phyloP scores from a whole-genome alignment of 2,329 filamentous ascomycete species.

The Aureobasidium vineae region DNA sequence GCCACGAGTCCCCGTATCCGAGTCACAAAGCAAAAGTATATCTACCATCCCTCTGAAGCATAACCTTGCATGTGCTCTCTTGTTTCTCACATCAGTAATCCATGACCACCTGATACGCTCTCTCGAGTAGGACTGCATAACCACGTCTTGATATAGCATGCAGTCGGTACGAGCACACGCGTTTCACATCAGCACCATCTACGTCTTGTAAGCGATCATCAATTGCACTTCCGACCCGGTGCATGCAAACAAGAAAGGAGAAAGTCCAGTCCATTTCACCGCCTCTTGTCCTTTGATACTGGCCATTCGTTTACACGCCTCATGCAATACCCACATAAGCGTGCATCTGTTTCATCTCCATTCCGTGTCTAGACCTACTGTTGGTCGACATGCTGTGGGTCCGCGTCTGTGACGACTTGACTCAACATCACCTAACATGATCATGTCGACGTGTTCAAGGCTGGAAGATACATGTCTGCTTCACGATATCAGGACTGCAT shows the following conservation, averaged over 20 bases:
- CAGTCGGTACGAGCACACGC: background rate
- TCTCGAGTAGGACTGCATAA: background rate
- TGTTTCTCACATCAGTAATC: background rate
- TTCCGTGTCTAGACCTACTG: conserved; percentile 9
- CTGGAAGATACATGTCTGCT: background rate
- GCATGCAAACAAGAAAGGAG: background rate
- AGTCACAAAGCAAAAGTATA: conserved; percentile 2
- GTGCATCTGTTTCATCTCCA: conserved; percentile 10
- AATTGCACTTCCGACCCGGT: background rate
- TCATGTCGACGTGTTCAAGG: background rate
- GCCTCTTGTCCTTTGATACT: conserved; percentile 7
- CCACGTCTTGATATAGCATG: background rate
- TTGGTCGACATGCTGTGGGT: background rate
- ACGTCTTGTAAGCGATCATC: background rate
- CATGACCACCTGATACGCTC: background rate
- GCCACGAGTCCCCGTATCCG: conserved; percentile 1
- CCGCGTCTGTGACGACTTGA: background rate
- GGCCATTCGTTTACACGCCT: background rate
- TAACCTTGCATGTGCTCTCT: conserved; percentile 3
- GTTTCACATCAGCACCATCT: conserved; percentile 7
- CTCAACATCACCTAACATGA: background rate
- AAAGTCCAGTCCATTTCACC: background rate
- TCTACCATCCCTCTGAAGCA: background rate
- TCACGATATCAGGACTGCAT: background rate
- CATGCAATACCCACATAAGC: conserved; percentile 20